Evolutionary conservation across 78 protist species (phyloP), one percentile per base, ranked within the genome.

Genomic region (Planoprotostelium fungivorum): DNA sequence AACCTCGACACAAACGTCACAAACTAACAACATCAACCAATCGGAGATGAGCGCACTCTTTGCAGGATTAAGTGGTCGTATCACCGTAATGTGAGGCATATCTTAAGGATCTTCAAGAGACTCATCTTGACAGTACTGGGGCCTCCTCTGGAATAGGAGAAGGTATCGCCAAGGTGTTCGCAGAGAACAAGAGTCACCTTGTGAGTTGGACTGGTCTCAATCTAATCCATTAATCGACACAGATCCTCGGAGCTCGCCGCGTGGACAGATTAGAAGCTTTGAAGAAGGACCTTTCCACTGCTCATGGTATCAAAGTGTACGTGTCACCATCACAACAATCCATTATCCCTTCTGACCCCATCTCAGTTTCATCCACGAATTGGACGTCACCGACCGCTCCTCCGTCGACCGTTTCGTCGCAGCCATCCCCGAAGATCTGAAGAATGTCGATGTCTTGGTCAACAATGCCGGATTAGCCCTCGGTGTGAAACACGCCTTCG

Each of bases 91-190:
- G 73, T 51, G 73, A 51, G 73, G 5, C 73, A 51, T 25, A 51
- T 25, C 16, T 25, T 16, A 51, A 5, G 73, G 5, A 25, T 16
- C 5, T 25, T 25, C 73, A 25, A 51, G 31, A 25, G 73, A 51
- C 16, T 25, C 5, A 51, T 16, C 16, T 51, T 51, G n/a, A 34
- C 25, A 92, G 94, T 83, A 94, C 96, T 1, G 96, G 96, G 16
- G 96, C 96, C 34, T 87, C 92, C 86, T 35, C 95, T 0, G 96
- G 96, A 83, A 92, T 94, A 85, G 96, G 96, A 83, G 94, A 90
- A 83, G 73, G 91, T 29, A 85, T 88, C 83, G 96, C 96, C 84
- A 85, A 39, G 35, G 83, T 92, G 28, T 92, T 94, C 34, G 93
- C 93, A 1, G 87, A 84, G 90, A 63, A 88, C 37, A 95, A 95